These are phyloP conservation scores for Aspergillus affinis DNA, from an alignment of 495 filamentous ascomycete genomes.

Conservation along the genomic window DNA sequence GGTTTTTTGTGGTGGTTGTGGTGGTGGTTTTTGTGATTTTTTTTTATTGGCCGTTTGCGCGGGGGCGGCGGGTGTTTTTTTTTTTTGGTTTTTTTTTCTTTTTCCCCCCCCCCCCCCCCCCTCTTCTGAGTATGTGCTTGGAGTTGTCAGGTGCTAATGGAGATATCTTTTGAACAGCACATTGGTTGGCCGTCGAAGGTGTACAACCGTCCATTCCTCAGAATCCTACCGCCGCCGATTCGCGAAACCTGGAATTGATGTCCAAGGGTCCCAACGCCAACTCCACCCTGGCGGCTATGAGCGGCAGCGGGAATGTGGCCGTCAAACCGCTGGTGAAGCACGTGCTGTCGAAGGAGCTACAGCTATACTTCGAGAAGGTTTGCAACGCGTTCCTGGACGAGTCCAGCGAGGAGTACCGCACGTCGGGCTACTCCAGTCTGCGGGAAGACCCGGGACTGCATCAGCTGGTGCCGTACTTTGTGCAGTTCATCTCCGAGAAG, in stretches of 20 bases:
- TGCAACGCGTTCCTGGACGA: slow-evolving; percentile 83
- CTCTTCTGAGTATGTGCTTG: neutral
- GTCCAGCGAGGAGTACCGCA: slow-evolving; percentile 77
- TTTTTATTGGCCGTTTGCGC: no score
- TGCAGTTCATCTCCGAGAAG: slow-evolving; percentile 90
- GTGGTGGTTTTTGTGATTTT: no score
- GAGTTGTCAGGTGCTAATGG: neutral
- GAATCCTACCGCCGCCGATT: slow-evolving; percentile 84
- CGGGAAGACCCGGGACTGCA: slow-evolving; percentile 87
- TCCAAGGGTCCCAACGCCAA: slow-evolving; percentile 88
- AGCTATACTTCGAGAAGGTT: slow-evolving; percentile 96
- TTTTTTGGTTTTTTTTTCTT: no score
- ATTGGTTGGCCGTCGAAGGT: slow-evolving; percentile 95
- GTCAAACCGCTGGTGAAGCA: slow-evolving; percentile 93
- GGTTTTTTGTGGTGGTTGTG: no score
- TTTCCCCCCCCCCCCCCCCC: neutral
- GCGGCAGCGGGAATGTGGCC: slow-evolving; percentile 75
- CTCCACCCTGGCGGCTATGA: slow-evolving; percentile 75
- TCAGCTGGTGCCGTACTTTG: slow-evolving; percentile 92
- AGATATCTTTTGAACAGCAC: slow-evolving; percentile 50
- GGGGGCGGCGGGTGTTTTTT: no score
- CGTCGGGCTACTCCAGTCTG: slow-evolving; percentile 78
- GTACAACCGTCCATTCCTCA: slow-evolving; percentile 94
- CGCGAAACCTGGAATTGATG: slow-evolving; percentile 75
- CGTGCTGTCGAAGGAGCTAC: slow-evolving; percentile 88